Conservation (phyloP, 495 filamentous ascomycete species). For the Lichenothelia convexa region DNA sequence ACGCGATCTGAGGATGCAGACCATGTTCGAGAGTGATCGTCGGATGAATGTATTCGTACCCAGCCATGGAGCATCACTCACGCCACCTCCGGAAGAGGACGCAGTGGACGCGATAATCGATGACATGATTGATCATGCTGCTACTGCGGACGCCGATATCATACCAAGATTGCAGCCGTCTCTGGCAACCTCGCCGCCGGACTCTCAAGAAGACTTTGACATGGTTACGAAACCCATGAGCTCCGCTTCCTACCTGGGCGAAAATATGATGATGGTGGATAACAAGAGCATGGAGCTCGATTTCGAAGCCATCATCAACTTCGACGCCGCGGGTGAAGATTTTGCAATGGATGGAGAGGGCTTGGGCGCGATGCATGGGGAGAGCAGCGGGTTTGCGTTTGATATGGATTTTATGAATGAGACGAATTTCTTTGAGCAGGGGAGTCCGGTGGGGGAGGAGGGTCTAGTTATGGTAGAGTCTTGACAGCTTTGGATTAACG, state of each 20-base stretch:
- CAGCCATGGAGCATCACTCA: no score
- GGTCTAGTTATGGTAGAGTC: no score
- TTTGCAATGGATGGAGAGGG: not conserved
- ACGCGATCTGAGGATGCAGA: not conserved
- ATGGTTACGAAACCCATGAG: not conserved
- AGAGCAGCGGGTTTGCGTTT: slow-evolving; percentile 18
- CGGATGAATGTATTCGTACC: no score
- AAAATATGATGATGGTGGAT: not conserved
- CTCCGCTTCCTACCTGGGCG: not conserved
- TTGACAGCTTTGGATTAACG: no score
- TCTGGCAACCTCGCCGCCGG: slow-evolving; percentile 24
- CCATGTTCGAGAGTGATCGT: no score
- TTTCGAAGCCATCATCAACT: slow-evolving; percentile 18
- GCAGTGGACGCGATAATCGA: not conserved
- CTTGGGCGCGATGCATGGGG: slow-evolving; percentile 15
- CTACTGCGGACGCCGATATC: slow-evolving; percentile 19
- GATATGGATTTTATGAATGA: slow-evolving; percentile 23
- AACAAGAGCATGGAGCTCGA: slow-evolving; percentile 18
- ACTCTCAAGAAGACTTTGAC: slow-evolving; percentile 3
- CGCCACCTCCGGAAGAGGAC: not conserved
- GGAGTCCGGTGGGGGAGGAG: no score
- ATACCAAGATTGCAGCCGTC: slow-evolving; percentile 19
- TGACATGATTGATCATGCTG: not conserved
- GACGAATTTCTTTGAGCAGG: no score
- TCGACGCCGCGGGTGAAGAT: slow-evolving; percentile 13